Evolutionary conservation across 2,329 filamentous ascomycete genomes (phyloP), one percentile per base, ranked within the genome.

Genomic region (Cercospora janseana): DNA sequence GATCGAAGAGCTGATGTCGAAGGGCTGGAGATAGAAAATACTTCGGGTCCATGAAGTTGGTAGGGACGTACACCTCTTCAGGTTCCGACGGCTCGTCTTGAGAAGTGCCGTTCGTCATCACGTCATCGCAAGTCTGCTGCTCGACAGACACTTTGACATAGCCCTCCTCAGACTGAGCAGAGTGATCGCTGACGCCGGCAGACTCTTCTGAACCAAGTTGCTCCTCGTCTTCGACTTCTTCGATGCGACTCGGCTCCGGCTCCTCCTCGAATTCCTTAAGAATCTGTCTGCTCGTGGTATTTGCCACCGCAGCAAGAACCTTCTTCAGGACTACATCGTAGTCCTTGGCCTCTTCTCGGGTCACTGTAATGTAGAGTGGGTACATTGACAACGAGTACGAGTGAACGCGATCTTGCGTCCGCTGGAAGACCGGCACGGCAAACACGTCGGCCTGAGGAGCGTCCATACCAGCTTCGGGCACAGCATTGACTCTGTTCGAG

Each of bases 101-200:
- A 9, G 13, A 16, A 28, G 34, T 23, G 29, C 29, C 37, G 23
- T 44, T 37, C n/a, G 43, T 43, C 49, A 55, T 49, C 21, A 37
- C 32, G 5, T 27, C 27, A 27, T 49, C 46, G 16, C 32, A 10
- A 23, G 21, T 13, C 10, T 40, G 35, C 34, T 89, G 85, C 46
- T 82, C 83, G 85, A 96, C 91, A 0, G 87, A 87, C 12, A 98
- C 84, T 64, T 96, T 88, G 4, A 97, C 87, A 63, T 96, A 82
- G 54, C 88, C 88, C 54, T 96, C 91, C 67, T 96, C 92, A 7
- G 89, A 87, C 66, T 91, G 85, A 2, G 95, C 80, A 3, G 91
- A 95, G 21, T 82, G 79, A 35, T 88, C 85, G 51, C 85, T 80
- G 38, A 95, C 78, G 63, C 86, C 86, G n/a, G 60, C 61, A 26